These are phyloP conservation scores for Begonia loranthoides DNA, from an alignment of 306 rosid species.

Conservation along the genomic window DNA sequence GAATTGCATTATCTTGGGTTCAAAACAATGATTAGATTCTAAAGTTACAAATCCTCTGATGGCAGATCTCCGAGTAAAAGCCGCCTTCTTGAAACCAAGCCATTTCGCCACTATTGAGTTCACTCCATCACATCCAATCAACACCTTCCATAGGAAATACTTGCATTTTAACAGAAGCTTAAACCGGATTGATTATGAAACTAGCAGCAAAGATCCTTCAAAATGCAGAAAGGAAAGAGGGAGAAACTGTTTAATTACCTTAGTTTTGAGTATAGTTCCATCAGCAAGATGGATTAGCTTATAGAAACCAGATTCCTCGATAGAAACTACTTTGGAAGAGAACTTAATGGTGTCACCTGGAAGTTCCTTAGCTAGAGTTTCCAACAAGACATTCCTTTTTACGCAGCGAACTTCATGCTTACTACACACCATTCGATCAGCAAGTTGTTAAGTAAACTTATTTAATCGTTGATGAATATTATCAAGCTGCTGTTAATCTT, in stretches of 20 bases:
- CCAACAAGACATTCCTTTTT: conserved; percentile 35
- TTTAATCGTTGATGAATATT: no score
- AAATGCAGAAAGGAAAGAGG: neutral
- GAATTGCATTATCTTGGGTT: conserved; percentile 22
- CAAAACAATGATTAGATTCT: conserved; percentile 20
- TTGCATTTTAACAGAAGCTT: neutral
- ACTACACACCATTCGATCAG: conserved; percentile 12
- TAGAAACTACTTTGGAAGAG: conserved; percentile 57
- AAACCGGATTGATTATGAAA: no score
- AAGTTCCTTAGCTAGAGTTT: conserved; percentile 51
- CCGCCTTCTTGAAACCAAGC: conserved; percentile 44
- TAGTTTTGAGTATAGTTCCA: conserved; percentile 44
- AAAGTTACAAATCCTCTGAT: conserved; percentile 33
- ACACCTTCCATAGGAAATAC: conserved; percentile 25
- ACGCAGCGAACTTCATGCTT: conserved; percentile 36
- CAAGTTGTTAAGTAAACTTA: no score
- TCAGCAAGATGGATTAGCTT: conserved; percentile 62
- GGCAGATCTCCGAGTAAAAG: conserved; percentile 32
- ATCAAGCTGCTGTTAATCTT: no score
- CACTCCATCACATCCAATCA: conserved; percentile 80
- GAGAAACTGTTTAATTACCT: conserved; percentile 18
- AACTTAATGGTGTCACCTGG: conserved; percentile 51
- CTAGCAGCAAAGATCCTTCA: neutral
- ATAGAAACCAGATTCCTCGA: conserved; percentile 39
- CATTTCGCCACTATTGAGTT: conserved; percentile 65